Evolutionary conservation across 768 basidiomycete genomes (phyloP), one percentile per base, ranked within the genome.

Genomic region (Tylopilus subfusipes): DNA sequence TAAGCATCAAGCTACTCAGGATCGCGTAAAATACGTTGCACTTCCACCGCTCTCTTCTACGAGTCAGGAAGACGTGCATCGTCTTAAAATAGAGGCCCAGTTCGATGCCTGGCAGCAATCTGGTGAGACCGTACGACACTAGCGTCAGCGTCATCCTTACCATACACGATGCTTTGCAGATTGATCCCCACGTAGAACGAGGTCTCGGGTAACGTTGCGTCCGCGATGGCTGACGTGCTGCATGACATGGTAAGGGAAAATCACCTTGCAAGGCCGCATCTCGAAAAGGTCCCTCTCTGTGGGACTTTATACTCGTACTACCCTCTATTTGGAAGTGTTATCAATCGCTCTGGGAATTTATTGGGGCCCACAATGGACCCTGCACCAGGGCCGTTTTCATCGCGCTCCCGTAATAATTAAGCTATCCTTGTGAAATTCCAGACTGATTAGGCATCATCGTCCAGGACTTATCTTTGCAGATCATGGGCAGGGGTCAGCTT

Each of bases 1-100:
- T 11, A 4, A 71, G 53, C 50, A 67, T 50, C 25, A 48, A 38
- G 22, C 31, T 58, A 25, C 58, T 65, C 22, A 65, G 56, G 19
- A 48, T 12, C 2, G 50, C 56, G 14, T 55, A 60, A 34, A 62
- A 54, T 11, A 48, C 12, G 45, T 61, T 48, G 16, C 31, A 48
- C 30, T 19, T 39, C 22, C 14, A 25, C 4, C 12, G 34, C 8
- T n/a, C n/a, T 43, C 27, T 42, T 36, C 21, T 46, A n/a, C 25
- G 43, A 11, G 25, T 18, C 10, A 58, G 18, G 33, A 58, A 27
- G 30, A 47, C 24, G 10, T 42, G 42, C 43, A 62, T 54, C 13
- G 56, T 56, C 25, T 51, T 54, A 44, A 65, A 43, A 18, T 65
- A 65, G 5, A 64, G 43, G 11, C 42, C 52, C 7, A 65, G 49